phyloP scores from a whole-genome alignment of 2,329 filamentous ascomycete species.

The Diaporthe vexans region DNA sequence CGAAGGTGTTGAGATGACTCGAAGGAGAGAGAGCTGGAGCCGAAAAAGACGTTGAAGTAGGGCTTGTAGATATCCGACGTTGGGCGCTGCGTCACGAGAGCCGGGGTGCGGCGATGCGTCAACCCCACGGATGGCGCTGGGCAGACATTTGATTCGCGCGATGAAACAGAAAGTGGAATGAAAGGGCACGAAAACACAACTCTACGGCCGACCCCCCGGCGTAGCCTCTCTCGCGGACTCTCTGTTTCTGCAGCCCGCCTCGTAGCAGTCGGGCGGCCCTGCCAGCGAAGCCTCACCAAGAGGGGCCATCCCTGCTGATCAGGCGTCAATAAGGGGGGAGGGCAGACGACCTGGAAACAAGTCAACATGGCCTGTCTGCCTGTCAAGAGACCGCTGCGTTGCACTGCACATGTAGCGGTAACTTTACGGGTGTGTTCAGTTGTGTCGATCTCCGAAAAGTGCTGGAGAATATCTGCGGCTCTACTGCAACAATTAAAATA shows the following conservation, averaged over 20 bases:
- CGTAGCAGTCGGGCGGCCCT: constrained; percentile 28
- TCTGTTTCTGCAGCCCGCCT: constrained; percentile 20
- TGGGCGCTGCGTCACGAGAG: constrained; percentile 26
- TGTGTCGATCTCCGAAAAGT: constrained; percentile 35
- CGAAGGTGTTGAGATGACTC: neutral
- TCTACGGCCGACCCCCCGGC: constrained; percentile 22
- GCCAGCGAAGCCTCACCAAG: constrained; percentile 31
- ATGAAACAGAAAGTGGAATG: constrained; percentile 14
- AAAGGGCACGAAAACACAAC: constrained; percentile 16
- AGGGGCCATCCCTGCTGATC: constrained; percentile 41
- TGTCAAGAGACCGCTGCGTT: constrained; percentile 35
- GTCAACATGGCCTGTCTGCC: constrained; percentile 27
- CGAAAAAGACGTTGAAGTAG: constrained; percentile 4
- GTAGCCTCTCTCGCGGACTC: neutral
- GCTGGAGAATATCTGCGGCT: constrained; percentile 34
- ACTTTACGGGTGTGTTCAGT: constrained; percentile 24
- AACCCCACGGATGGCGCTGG: constrained; percentile 32
- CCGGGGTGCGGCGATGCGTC: constrained; percentile 24
- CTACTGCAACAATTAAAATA: constrained; percentile 14
- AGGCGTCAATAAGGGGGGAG: constrained; percentile 37
- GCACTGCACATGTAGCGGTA: constrained; percentile 35
- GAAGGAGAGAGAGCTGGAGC: neutral
- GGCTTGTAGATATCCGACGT: constrained; percentile 29
- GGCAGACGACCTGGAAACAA: constrained; percentile 26
- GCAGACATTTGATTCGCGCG: constrained; percentile 33